Evolutionary conservation across 1,284 basidiomycete genomes (phyloP).

Genomic region (Melampsora occidentalis): DNA sequence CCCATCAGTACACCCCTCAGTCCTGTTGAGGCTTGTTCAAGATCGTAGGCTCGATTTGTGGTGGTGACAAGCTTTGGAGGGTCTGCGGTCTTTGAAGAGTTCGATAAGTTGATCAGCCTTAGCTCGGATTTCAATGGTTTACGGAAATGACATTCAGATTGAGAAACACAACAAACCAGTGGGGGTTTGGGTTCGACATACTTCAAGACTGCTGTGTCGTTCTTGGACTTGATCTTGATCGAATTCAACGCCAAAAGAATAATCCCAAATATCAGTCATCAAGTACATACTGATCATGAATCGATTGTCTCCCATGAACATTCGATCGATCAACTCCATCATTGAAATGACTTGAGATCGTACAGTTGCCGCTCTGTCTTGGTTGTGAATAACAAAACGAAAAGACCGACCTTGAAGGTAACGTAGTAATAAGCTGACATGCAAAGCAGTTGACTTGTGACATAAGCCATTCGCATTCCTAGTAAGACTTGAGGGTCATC

Average conservation of each 20-base stretch:
- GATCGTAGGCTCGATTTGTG: conserved; percentile 89
- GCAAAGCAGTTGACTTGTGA: conserved; percentile 68
- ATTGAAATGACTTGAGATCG: too few relatives aligned
- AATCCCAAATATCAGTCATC: neutral
- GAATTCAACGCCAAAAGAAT: neutral
- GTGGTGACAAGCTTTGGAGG: conserved; percentile 81
- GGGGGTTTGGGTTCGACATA: conserved; percentile 63
- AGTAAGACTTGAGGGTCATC: conserved; percentile 78
- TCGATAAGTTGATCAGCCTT: conserved; percentile 17
- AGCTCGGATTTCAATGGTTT: neutral
- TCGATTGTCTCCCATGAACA: too few relatives aligned
- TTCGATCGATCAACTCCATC: too few relatives aligned
- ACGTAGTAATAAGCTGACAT: conserved; percentile 73
- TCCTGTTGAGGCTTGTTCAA: conserved; percentile 55
- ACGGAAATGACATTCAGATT: neutral
- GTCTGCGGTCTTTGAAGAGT: conserved; percentile 62
- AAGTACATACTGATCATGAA: neutral
- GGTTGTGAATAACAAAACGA: too few relatives aligned
- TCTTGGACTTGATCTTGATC: conserved; percentile 80
- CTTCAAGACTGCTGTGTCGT: conserved; percentile 92
- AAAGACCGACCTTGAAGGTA: conserved; percentile 61
- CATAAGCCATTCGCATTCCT: conserved; percentile 81
- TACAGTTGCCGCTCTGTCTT: too few relatives aligned
- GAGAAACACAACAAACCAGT: conserved; percentile 51
- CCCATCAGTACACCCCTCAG: conserved; percentile 69